Base-by-base conservation (phyloP, 176 grass and related monocot species). In the Carex parvula region DNA sequence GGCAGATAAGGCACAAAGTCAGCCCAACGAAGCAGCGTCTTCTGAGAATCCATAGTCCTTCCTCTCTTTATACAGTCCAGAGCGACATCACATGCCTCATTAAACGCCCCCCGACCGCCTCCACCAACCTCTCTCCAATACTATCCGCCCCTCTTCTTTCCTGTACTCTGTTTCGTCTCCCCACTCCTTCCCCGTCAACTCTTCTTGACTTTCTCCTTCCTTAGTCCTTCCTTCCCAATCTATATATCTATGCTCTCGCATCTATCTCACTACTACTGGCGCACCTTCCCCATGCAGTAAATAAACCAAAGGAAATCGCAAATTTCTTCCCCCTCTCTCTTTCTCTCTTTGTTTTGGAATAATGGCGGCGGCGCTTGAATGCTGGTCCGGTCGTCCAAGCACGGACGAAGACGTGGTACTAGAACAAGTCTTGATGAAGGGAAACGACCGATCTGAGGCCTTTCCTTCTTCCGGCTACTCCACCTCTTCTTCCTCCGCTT, bases 361-460 rank as follows among this genome's bases (percentile, higher is more conserved):
- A 48, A 98, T 99, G 97, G 97, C 93, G 44, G 93, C 97, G 71
- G 93, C 97, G 84, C 81, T 99, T 24, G 97, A 99, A 89, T 99
- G 97, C 92, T 96, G 97, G 97, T 96, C 97, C 29, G 97, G 97
- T 15, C 85, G 97, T 18, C 97, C 97, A 14, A 99, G 97, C 80
- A 99, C 97, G 13, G 97, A 99, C 83, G 97, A 99, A 88, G 97
- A 99, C 70, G 86, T 96, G 91, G 93, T 94, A 8, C 46, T 83
- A 84, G 97, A 99, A 90, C 97, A 99, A 64, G 97, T 99, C 29
- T 91, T 99, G 66, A 99, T 99, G 97, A 95, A 92, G 83, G 86
- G 86, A 21, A 88, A 94, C 56, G 72, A 88, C 58, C 93, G 97
- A 63, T 99, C 97, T 1, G 93, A 99, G 56, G 90, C 85, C 5